A percentile compares a stretch with the other conserved stretches of the same genome.
Conservation (phyloP, 1,284 basidiomycete species). For the Xerocomus amazonicus region DNA sequence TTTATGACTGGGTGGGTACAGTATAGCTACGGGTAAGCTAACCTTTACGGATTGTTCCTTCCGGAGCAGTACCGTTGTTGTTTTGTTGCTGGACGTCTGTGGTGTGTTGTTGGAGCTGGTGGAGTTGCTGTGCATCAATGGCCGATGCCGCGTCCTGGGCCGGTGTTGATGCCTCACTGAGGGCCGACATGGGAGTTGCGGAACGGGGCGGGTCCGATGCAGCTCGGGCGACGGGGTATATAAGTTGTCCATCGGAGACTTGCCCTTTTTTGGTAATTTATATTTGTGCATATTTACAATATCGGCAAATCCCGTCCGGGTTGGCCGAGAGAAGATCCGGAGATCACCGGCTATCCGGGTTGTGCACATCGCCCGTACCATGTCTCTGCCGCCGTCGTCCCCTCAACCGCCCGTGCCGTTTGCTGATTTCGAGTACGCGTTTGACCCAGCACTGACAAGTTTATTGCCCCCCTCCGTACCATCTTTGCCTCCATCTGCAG, state of each 20-base stretch:
- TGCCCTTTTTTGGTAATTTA: slow-evolving; percentile 14
- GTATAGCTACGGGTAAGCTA: slow-evolving; percentile 23
- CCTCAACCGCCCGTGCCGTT: slow-evolving; percentile 49
- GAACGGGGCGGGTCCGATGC: slow-evolving; percentile 36
- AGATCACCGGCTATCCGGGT: slow-evolving; percentile 23
- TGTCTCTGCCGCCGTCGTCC: slow-evolving; percentile 25
- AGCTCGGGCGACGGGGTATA: slow-evolving; percentile 35
- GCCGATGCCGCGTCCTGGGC: slow-evolving; percentile 56
- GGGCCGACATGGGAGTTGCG: slow-evolving; percentile 62
- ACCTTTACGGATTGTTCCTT: slow-evolving; percentile 30
- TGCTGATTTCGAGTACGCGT: slow-evolving; percentile 62
- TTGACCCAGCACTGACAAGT: slow-evolving; percentile 52
- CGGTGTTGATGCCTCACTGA: slow-evolving; percentile 57
- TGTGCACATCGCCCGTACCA: slow-evolving; percentile 18
- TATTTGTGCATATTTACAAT: slow-evolving; percentile 24
- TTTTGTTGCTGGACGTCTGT: slow-evolving; percentile 36
- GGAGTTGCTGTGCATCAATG: slow-evolving; percentile 57
- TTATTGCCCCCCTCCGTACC: slow-evolving; percentile 55
- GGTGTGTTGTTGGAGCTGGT: slow-evolving; percentile 47
- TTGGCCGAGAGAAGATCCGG: neutral
- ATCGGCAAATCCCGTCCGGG: slow-evolving; percentile 19
- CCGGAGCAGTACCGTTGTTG: slow-evolving; percentile 32
- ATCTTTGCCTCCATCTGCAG: slow-evolving; percentile 58
- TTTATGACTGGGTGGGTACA: slow-evolving; percentile 9
- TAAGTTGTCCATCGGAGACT: slow-evolving; percentile 26